Percentiles rank a stretch among this genome's conserved stretches.
Evolutionary conservation across 2,329 filamentous ascomycete genomes (phyloP).

Genomic region (Botryosphaeria dothidea): DNA sequence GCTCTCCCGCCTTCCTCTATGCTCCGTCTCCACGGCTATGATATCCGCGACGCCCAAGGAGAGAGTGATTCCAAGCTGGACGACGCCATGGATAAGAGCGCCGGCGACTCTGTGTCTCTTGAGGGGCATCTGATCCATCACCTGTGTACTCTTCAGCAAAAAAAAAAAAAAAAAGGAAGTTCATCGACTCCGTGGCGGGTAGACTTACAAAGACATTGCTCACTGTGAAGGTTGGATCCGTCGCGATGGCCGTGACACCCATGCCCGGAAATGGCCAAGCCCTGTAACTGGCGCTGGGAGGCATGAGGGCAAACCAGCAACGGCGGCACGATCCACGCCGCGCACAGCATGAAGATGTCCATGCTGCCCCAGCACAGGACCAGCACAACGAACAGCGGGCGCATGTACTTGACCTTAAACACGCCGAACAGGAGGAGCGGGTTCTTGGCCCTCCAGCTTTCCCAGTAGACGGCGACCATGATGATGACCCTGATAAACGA

Average conservation of each 20-base stretch:
- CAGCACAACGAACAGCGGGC: conserved; percentile 59
- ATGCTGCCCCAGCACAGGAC: conserved; percentile 68
- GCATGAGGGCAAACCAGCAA: conserved; percentile 67
- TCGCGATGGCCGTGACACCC: conserved; percentile 68
- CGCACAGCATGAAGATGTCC: conserved; percentile 67
- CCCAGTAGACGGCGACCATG: conserved; percentile 60
- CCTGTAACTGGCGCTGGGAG: conserved; percentile 64
- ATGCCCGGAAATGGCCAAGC: conserved; percentile 71
- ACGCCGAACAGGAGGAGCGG: conserved; percentile 69
- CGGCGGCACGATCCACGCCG: conserved; percentile 55
- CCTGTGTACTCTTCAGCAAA: not conserved
- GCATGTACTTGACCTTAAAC: conserved; percentile 66
- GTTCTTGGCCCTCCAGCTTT: conserved; percentile 64
- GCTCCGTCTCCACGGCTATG: conserved; percentile 49
- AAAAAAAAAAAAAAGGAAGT: conserved; percentile 26
- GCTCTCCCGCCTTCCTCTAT: conserved; percentile 50
- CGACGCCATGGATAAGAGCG: conserved; percentile 64
- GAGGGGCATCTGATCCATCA: not conserved
- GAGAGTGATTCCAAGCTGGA: conserved; percentile 72
- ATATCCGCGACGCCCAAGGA: conserved; percentile 72
- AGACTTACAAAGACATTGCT: conserved; percentile 75
- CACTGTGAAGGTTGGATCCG: conserved; percentile 75
- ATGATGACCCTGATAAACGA: conserved; percentile 47
- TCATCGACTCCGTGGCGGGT: conserved; percentile 64
- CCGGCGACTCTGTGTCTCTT: conserved; percentile 68